Evolutionary conservation across 495 filamentous ascomycete species (phyloP).

Genomic region (Aspergillus ostianus): DNA sequence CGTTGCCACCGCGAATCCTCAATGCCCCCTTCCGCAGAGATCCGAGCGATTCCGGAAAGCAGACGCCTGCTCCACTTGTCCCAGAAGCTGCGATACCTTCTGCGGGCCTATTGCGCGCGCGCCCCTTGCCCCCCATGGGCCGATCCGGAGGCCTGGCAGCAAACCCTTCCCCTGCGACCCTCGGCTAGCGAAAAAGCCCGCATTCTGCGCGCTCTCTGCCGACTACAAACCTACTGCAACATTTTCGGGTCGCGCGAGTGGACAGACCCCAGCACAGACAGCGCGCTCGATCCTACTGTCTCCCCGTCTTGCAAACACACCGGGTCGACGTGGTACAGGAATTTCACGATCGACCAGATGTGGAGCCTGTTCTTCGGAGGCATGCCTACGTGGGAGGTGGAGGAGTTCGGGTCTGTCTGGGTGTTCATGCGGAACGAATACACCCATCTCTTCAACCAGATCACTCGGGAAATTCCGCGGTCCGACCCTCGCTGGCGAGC

Average conservation of each 20-base stretch:
- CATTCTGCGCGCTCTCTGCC: constrained; percentile 20
- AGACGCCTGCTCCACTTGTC: constrained; percentile 9
- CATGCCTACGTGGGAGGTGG: constrained; percentile 20
- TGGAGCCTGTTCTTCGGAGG: constrained; percentile 17
- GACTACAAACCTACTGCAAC: constrained; percentile 19
- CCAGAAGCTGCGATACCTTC: constrained; percentile 6
- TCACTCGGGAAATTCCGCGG: constrained; percentile 10
- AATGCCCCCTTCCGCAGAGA: neutral
- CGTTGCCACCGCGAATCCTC: constrained; percentile 6
- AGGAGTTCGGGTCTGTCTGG: constrained; percentile 19
- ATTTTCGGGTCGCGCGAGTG: constrained; percentile 19
- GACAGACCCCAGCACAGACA: neutral
- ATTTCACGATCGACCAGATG: constrained; percentile 15
- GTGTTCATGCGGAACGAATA: constrained; percentile 13
- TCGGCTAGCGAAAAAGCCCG: constrained; percentile 12
- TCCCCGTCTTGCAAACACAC: neutral
- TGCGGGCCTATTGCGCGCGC: constrained; percentile 6
- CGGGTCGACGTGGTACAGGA: constrained; percentile 15
- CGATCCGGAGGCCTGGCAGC: constrained; percentile 4
- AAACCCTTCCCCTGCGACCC: constrained; percentile 1
- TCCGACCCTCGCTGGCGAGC: constrained; percentile 9
- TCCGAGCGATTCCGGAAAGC: constrained; percentile 3
- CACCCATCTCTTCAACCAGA: constrained; percentile 7
- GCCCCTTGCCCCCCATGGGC: constrained; percentile 8
- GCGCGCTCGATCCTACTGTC: neutral